Evolutionary conservation across 1,284 basidiomycete genomes (phyloP).

Genomic region (Filobasidium uniguttulatum): DNA sequence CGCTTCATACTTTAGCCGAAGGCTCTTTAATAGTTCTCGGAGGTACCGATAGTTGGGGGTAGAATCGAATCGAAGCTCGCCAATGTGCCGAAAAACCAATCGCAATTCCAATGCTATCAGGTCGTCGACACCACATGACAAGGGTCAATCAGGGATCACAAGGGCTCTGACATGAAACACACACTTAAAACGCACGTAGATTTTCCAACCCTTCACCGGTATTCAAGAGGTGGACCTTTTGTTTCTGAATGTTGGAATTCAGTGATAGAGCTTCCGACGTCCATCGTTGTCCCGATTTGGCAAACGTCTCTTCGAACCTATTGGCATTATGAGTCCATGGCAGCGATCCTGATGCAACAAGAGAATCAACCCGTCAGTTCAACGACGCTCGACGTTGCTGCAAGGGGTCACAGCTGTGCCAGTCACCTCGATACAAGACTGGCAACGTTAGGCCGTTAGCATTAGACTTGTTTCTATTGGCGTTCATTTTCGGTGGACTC

Average conservation of each 20-base stretch:
- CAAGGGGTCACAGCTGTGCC: neutral
- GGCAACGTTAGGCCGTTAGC: too few relatives aligned
- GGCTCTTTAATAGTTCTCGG: neutral
- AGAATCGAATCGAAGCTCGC: neutral
- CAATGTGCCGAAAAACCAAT: neutral
- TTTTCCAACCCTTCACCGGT: neutral
- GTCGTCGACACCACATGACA: too few relatives aligned
- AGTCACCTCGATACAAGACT: slow-evolving; percentile 9
- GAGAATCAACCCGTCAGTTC: neutral
- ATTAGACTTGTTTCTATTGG: too few relatives aligned
- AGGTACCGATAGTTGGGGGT: neutral
- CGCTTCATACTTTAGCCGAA: too few relatives aligned
- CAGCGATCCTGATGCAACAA: slow-evolving; percentile 1
- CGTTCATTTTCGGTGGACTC: too few relatives aligned
- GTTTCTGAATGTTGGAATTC: slow-evolving; percentile 9
- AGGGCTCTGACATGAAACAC: neutral
- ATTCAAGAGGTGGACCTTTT: slow-evolving; percentile 6
- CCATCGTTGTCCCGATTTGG: slow-evolving; percentile 13
- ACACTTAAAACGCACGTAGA: slow-evolving; percentile 1
- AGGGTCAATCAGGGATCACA: neutral
- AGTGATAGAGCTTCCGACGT: slow-evolving; percentile 7
- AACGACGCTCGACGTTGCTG: neutral
- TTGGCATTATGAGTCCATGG: slow-evolving; percentile 13
- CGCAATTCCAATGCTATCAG: neutral
- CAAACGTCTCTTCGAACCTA: slow-evolving; percentile 13